Conservation (phyloP, 1,139 yeast genomes). For the Suhomyces maxii region DNA sequence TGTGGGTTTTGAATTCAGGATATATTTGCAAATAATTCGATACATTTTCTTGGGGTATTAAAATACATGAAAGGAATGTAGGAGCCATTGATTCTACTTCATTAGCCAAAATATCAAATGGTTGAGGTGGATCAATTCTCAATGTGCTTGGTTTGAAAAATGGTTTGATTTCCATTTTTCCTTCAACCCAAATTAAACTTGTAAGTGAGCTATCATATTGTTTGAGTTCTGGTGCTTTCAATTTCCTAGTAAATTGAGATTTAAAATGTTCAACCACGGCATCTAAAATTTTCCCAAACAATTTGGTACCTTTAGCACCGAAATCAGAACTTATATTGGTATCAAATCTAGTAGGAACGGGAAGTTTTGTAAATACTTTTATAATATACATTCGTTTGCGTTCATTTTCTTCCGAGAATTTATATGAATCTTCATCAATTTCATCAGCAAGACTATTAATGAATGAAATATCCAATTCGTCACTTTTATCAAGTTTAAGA, state of each 20-base stretch:
- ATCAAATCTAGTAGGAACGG: constrained; percentile 15
- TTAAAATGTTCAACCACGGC: constrained; percentile 13
- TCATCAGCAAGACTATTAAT: constrained; percentile 3
- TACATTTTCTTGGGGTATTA: constrained; percentile 30
- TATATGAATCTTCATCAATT: constrained; percentile 13
- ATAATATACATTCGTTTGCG: constrained; percentile 32
- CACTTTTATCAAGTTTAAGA: constrained; percentile 1
- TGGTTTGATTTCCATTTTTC: constrained; percentile 38
- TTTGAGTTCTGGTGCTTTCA: constrained; percentile 8
- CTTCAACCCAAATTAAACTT: constrained; percentile 44
- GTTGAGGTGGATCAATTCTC: constrained; percentile 32
- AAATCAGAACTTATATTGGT: constrained; percentile 23
- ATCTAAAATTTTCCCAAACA: constrained; percentile 20
- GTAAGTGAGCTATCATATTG: constrained; percentile 16
- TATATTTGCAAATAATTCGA: constrained; percentile 26
- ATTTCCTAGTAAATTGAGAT: constrained; percentile 4
- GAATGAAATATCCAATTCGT: constrained; percentile 8
- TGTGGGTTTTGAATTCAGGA: constrained; percentile 30
- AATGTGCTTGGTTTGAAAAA: constrained; percentile 45
- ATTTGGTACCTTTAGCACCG: constrained; percentile 35
- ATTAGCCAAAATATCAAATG: constrained; percentile 17
- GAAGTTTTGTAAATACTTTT: constrained; percentile 31
- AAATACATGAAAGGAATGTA: constrained; percentile 34
- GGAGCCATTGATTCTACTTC: constrained; percentile 20
- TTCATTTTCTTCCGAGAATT: constrained; percentile 30